A percentile compares a stretch with the other conserved stretches of the same genome.
Evolutionary conservation across 2,329 filamentous ascomycete species (phyloP).

Genomic region (Aspergillus aculeatinus): DNA sequence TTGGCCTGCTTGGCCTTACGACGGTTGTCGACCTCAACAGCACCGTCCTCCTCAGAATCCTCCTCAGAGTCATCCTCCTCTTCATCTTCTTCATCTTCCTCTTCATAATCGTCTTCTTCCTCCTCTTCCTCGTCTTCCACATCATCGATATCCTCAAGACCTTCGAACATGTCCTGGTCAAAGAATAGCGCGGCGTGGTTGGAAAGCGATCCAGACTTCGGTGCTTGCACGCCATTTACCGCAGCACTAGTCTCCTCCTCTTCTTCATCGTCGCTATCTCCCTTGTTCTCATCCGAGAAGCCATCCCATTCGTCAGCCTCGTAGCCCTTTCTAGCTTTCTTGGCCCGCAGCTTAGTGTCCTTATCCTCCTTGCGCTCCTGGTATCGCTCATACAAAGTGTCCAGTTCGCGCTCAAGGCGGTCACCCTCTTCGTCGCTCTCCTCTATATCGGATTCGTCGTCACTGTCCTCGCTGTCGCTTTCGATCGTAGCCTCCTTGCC

Average conservation of each 20-base stretch:
- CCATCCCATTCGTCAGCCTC: conserved; percentile 92
- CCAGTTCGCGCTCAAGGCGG: conserved; percentile 77
- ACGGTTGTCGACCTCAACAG: conserved; percentile 34
- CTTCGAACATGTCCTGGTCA: conserved; percentile 90
- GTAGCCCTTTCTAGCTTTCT: conserved; percentile 78
- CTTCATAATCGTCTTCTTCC: conserved; percentile 38
- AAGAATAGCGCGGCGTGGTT: conserved; percentile 87
- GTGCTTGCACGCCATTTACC: conserved; percentile 33
- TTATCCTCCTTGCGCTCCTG: conserved; percentile 73
- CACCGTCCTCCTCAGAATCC: conserved; percentile 42
- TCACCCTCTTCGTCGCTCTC: conserved; percentile 76
- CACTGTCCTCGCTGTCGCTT: conserved; percentile 61
- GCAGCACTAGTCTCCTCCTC: conserved; percentile 56
- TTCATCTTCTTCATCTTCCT: conserved; percentile 25
- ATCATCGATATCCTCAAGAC: conserved; percentile 67
- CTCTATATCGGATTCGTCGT: conserved; percentile 57
- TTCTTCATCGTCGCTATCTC: conserved; percentile 52
- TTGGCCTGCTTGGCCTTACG: conserved; percentile 27
- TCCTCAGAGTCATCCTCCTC: conserved; percentile 34
- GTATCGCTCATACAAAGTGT: conserved; percentile 83
- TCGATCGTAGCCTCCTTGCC: conserved; percentile 71
- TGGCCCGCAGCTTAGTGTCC: conserved; percentile 87
- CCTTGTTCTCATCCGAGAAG: conserved; percentile 66
- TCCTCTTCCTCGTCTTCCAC: conserved; percentile 54
- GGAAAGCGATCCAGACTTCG: conserved; percentile 60